Conservation (phyloP, 2,329 filamentous ascomycete genomes). For the Mariannaea elegans region DNA sequence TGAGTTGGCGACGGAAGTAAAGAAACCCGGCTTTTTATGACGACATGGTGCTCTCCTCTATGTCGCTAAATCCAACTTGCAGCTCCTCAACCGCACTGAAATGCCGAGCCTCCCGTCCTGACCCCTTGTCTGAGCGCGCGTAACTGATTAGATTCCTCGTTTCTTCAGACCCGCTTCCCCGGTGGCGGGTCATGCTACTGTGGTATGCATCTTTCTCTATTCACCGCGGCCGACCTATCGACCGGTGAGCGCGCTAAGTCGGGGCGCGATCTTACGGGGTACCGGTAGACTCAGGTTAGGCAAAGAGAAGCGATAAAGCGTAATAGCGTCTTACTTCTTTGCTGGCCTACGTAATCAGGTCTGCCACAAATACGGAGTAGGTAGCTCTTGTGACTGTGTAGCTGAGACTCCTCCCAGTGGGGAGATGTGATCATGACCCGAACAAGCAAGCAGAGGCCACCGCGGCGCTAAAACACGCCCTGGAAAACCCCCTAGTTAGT, state of each 20-base stretch:
- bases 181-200: too few species aligned
- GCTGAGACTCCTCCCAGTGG: not conserved
- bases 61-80: slow-evolving; percentile 6
- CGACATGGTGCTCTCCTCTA: not conserved
- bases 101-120: slow-evolving; percentile 13
- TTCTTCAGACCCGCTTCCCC: not conserved
- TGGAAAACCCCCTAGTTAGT: not conserved
- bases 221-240: too few species aligned
- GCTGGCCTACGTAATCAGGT: too few species aligned
- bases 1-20: not conserved
- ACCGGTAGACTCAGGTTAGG: too few species aligned
- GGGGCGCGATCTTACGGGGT: too few species aligned
- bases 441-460: not conserved
- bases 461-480: not conserved
- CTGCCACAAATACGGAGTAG: too few species aligned
- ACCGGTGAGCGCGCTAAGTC: too few species aligned
- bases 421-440: not conserved
- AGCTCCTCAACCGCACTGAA: slow-evolving; percentile 1
- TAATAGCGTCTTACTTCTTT: too few species aligned
- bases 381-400: too few species aligned
- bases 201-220: too few species aligned
- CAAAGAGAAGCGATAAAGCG: too few species aligned
- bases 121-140: slow-evolving; percentile 2
- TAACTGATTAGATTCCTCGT: not conserved
- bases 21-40: not conserved